Evolutionary conservation across 805 yeast genomes (phyloP).

Genomic region (Lipomyces spencermartinsiae): DNA sequence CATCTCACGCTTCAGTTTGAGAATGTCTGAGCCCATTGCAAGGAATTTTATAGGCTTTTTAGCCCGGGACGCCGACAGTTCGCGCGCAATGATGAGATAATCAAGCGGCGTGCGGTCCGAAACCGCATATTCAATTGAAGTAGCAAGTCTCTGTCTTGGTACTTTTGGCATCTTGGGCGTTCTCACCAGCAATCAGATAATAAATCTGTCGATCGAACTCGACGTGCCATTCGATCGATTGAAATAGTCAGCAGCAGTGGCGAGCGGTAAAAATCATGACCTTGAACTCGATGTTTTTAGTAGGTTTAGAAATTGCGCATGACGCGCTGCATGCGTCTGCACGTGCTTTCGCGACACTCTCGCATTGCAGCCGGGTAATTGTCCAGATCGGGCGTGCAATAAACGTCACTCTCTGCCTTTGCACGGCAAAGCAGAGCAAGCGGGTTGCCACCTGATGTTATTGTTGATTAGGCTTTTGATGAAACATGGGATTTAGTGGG

Average conservation of each 20-base stretch:
- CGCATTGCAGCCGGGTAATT: not conserved
- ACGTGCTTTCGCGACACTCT: not conserved
- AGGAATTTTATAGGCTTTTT: slow-evolving; percentile 7
- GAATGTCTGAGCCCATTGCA: not conserved
- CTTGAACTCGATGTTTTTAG: too few species aligned
- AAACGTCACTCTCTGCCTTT: not conserved
- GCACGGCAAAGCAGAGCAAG: not conserved
- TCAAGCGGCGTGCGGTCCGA: slow-evolving; percentile 9
- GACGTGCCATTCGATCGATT: not conserved
- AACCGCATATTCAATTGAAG: not conserved
- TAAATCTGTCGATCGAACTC: not conserved
- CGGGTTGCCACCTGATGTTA: not conserved
- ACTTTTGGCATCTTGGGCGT: not conserved
- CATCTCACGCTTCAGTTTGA: not conserved
- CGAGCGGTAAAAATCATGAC: not conserved
- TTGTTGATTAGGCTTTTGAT: not conserved
- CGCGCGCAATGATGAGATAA: slow-evolving; percentile 12
- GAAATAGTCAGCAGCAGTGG: not conserved
- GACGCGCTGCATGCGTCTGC: not conserved
- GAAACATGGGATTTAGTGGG: not conserved
- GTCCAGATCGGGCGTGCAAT: not conserved
- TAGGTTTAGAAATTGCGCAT: not conserved
- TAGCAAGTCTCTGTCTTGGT: not conserved
- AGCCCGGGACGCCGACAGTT: not conserved
- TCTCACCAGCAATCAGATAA: not conserved